Conservation (phyloP, 768 basidiomycete genomes). For the Suillus variegatus region DNA sequence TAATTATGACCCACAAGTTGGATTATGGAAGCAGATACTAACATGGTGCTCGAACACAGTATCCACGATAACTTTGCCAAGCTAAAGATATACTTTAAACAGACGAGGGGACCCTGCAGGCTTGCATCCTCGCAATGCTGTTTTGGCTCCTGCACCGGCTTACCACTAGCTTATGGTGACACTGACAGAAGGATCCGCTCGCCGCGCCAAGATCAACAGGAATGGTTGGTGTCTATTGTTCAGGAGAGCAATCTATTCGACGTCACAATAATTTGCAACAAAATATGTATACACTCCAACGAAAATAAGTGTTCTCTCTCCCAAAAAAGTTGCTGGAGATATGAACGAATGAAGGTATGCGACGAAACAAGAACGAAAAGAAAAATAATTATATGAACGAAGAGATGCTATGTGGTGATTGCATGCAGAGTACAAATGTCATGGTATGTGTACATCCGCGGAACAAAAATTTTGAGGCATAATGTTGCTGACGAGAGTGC, state of each 20-base stretch:
- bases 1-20: not conserved
- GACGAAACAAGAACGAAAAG: constrained; percentile 2
- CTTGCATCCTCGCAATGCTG: not conserved
- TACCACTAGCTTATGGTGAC: not conserved
- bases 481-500: not conserved
- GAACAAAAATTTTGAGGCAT: constrained; percentile 5
- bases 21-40: not conserved
- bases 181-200: not conserved
- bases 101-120: not conserved
- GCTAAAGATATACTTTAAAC: not conserved
- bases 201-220: not conserved
- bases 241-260: not conserved
- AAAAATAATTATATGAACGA: constrained; percentile 6
- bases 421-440: constrained; percentile 7
- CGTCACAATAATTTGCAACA: not conserved
- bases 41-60: not conserved
- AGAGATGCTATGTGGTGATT: constrained; percentile 8
- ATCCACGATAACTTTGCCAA: not conserved
- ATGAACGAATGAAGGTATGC: not conserved
- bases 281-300: not conserved
- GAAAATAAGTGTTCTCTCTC: not conserved
- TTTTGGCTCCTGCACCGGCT: not conserved
- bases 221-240: not conserved
- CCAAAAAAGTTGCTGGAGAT: not conserved
- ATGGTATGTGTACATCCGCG: constrained; percentile 11